Evolutionary conservation across 2,329 filamentous ascomycete species (phyloP), one percentile per base, ranked within the genome.

Genomic region (Leptographium lundbergii): DNA sequence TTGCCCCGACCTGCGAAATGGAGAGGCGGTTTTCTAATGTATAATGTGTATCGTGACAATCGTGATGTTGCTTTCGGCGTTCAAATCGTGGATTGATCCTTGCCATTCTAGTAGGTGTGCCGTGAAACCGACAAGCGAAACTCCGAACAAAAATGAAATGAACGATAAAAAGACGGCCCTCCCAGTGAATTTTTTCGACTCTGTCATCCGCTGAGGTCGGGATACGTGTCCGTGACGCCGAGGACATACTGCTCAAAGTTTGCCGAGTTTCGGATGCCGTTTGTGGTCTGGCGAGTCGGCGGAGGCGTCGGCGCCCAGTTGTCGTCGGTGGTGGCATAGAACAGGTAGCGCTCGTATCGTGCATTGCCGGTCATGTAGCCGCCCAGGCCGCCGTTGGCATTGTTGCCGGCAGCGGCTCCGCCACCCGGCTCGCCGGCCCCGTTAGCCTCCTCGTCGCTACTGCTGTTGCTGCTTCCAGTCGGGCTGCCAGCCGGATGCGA

Each of bases 251-350:
- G 17, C 47, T 57, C 56, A 57, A 57, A 51, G 22, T 25, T 19
- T 2, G 22, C 11, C n/a, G 56, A 73, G 63, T 71, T 71, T 71
- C 22, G 70, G 70, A 59, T 67, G 68, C 11, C 67, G 63, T 61
- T 29, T 6, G 29, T 65, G 61, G 57, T 57, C 54, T 27, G 57
- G 51, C 51, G 57, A 57, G 39, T 57, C 45, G 56, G 59, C 25
- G 54, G 57, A 0, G 57, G 57, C 9, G 71, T 63, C 6, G 58
- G 55, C 14, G 29, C 67, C 74, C 74, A 76, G 19, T 72, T 63
- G 58, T 75, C 74, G 63, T 74, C 70, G 36, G 72, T 73, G 55
- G 72, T 66, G 2, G 73, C 69, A 55, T 71, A 70, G 62, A 77
- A 77, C 61, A 70, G 69, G 66, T 74, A 76, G 17, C 68, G 65